A percentile compares a stretch with the other conserved stretches of the same genome.
phyloP scores from a whole-genome alignment of 352 stramenopile species.

The Thalassiosira ordinaria region DNA sequence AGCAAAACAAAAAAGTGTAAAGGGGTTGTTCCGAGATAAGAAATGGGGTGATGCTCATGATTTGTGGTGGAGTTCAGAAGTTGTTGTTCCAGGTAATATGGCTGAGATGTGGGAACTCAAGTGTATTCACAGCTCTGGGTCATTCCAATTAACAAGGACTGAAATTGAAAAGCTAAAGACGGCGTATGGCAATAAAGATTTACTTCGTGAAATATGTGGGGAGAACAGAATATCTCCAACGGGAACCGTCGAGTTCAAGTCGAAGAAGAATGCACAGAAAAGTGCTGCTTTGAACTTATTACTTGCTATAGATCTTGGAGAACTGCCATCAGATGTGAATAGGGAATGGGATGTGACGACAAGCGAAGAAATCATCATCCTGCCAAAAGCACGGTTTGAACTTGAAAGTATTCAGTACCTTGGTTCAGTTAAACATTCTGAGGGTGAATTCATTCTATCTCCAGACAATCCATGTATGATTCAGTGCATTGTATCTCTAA shows the following conservation, averaged over 20 bases:
- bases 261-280: conserved; percentile 37
- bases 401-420: conserved; percentile 29
- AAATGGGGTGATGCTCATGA: conserved; percentile 12
- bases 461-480: conserved; percentile 37
- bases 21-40: conserved; percentile 28
- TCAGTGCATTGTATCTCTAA: conserved; percentile 17
- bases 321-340: background rate
- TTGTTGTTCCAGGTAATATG: conserved; percentile 34
- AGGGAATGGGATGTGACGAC: background rate
- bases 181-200: conserved; percentile 4
- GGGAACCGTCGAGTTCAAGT: conserved; percentile 4
- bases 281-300: conserved; percentile 48
- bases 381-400: conserved; percentile 22
- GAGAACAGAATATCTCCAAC: conserved; percentile 19
- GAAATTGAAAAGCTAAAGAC: conserved; percentile 14
- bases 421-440: conserved; percentile 10
- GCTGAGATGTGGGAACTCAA: conserved; percentile 13
- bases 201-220: conserved; percentile 40
- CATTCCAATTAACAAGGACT: conserved; percentile 13
- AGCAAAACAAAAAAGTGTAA: conserved; percentile 25
- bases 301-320: conserved; percentile 32
- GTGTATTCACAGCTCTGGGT: conserved; percentile 24
- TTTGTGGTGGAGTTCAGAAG: conserved; percentile 33
- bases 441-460: conserved; percentile 30
- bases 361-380: background rate